These are phyloP conservation scores for Tuber melanosporum DNA, from an alignment of 495 filamentous ascomycete species.

Conservation along the genomic window DNA sequence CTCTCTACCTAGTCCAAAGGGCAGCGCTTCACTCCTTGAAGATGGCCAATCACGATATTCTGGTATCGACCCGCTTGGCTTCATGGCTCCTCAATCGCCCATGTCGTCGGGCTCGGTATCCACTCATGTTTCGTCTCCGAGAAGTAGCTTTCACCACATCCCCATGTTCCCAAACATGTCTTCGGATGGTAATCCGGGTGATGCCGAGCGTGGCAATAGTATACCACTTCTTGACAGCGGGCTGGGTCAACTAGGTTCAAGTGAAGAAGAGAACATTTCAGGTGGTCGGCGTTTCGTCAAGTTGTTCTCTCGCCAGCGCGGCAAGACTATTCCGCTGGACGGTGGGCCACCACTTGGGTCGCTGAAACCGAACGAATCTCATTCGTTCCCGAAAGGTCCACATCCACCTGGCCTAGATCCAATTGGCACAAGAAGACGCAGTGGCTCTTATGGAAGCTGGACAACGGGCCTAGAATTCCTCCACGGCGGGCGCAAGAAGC, in stretches of 20 bases:
- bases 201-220: conserved; percentile 39
- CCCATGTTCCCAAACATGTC: conserved; percentile 49
- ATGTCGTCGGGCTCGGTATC: conserved; percentile 58
- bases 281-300: conserved; percentile 53
- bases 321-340: conserved; percentile 63
- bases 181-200: conserved; percentile 44
- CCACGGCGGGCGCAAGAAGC: conserved; percentile 46
- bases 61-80: conserved; percentile 44
- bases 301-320: conserved; percentile 61
- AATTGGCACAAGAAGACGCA: conserved; percentile 57
- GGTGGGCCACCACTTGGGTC: conserved; percentile 60
- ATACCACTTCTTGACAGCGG: conserved; percentile 41
- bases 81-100: conserved; percentile 61
- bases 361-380: conserved; percentile 69
- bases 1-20: conserved; percentile 50
- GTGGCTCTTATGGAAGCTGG: conserved; percentile 61
- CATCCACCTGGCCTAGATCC: conserved; percentile 53
- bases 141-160: conserved; percentile 52
- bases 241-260: conserved; percentile 40
- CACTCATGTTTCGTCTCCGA: conserved; percentile 62
- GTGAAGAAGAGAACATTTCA: conserved; percentile 22
- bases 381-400: conserved; percentile 66
- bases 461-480: conserved; percentile 46
- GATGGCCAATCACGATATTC: conserved; percentile 45
- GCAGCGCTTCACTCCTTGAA: conserved; percentile 38